Conservation (phyloP, 1,139 yeast genomes). For the Nakaseomyces glabratus region DNA sequence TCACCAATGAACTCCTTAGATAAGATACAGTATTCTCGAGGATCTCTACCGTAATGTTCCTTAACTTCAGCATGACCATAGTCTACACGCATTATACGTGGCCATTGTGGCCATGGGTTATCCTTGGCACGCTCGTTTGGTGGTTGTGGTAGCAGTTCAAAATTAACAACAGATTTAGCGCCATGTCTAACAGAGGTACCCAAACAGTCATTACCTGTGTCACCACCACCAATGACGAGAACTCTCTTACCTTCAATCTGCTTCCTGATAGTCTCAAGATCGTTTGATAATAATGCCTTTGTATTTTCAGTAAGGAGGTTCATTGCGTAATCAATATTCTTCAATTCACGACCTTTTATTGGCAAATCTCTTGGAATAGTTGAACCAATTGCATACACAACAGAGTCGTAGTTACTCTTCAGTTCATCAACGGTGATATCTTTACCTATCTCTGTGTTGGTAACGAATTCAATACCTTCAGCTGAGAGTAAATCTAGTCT, state of each 20-base stretch:
- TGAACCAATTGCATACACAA: constrained; percentile 88
- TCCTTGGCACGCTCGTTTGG: constrained; percentile 80
- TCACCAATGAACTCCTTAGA: constrained; percentile 94
- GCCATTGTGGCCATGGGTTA: constrained; percentile 99
- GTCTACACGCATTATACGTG: constrained; percentile 93
- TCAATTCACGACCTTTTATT: constrained; percentile 87
- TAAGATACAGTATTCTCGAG: constrained; percentile 91
- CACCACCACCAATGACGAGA: constrained; percentile 98
- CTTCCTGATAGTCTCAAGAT: constrained; percentile 66
- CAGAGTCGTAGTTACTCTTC: constrained; percentile 62
- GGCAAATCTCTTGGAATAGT: constrained; percentile 92
- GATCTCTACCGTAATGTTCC: constrained; percentile 92
- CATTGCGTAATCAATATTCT: constrained; percentile 93
- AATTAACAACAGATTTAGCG: constrained; percentile 90
- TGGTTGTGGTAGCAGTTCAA: constrained; percentile 90
- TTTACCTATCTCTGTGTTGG: constrained; percentile 76
- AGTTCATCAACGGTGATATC: constrained; percentile 66
- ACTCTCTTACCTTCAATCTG: constrained; percentile 79
- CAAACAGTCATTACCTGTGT: constrained; percentile 97
- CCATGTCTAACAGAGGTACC: constrained; percentile 98
- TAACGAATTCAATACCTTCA: constrained; percentile 76
- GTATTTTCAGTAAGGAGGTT: constrained; percentile 82
- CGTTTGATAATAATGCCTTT: constrained; percentile 74
- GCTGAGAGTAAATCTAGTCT: constrained; percentile 85
- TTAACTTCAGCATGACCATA: constrained; percentile 95